Evolutionary conservation across 495 filamentous ascomycete species (phyloP).

Genomic region (Hypoxylon subgilvum): DNA sequence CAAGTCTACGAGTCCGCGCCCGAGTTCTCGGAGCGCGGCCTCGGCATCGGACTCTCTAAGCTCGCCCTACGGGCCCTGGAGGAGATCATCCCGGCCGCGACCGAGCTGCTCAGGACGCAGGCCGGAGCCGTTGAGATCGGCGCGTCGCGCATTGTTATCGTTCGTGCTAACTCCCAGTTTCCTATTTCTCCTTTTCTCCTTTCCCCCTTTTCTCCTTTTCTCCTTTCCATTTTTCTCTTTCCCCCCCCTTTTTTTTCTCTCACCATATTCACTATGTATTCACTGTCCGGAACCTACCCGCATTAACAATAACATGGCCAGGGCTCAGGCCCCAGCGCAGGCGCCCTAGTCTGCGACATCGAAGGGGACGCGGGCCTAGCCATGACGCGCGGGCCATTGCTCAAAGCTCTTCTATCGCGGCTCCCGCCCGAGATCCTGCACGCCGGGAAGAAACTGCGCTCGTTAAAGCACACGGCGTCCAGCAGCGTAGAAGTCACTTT

Average conservation of each 20-base stretch:
- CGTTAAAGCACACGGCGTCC: constrained; percentile 11
- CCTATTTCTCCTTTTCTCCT: too few relatives aligned
- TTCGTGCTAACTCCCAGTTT: too few relatives aligned
- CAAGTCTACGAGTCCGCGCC: constrained; percentile 40
- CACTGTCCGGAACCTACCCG: too few relatives aligned
- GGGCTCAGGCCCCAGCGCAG: constrained; percentile 22
- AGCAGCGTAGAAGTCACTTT: constrained; percentile 11
- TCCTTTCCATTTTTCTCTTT: too few relatives aligned
- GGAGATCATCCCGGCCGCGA: constrained; percentile 11
- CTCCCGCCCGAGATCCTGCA: constrained; percentile 11
- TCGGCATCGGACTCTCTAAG: constrained; percentile 30
- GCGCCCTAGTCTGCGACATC: constrained; percentile 11
- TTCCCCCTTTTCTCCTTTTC: too few relatives aligned
- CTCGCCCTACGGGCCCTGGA: constrained; percentile 13
- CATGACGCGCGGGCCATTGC: constrained; percentile 15
- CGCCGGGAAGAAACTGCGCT: constrained; percentile 14
- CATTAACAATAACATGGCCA: constrained; percentile 9
- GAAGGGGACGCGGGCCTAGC: constrained; percentile 9
- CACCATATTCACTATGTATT: too few relatives aligned
- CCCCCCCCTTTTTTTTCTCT: too few relatives aligned
- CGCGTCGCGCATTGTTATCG: constrained; percentile 13
- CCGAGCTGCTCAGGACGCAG: constrained; percentile 17
- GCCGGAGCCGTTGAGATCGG: constrained; percentile 12
- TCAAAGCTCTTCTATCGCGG: constrained; percentile 18
- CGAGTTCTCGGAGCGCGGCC: constrained; percentile 38